Evolutionary conservation across 352 stramenopile species (phyloP).

Genomic region (Pythium aphanidermatum): DNA sequence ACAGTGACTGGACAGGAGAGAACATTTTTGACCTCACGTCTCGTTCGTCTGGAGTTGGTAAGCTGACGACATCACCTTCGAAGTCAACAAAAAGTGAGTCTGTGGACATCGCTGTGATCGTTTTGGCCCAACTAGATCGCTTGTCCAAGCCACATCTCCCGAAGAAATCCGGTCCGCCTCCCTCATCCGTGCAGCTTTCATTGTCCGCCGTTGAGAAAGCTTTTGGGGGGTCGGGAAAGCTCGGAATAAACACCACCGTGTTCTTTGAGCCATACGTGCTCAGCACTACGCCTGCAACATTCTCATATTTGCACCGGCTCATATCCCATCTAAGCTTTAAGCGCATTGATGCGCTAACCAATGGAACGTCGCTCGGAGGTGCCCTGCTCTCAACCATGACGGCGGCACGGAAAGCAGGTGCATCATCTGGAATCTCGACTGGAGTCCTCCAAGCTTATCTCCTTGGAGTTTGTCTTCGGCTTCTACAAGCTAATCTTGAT

Average conservation of each 20-base stretch:
- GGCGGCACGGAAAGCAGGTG: no score
- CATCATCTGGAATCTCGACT: background rate
- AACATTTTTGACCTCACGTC: background rate
- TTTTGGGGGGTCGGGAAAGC: no score
- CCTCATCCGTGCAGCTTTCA: background rate
- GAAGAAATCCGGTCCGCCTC: slow-evolving; percentile 19
- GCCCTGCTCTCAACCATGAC: no score
- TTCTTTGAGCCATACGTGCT: slow-evolving; percentile 4
- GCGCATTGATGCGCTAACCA: background rate
- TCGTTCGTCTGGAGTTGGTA: no score
- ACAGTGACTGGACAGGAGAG: background rate
- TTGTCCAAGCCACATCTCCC: slow-evolving; percentile 44
- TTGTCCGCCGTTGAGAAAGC: no score
- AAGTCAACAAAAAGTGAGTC: slow-evolving; percentile 13
- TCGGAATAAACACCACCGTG: background rate
- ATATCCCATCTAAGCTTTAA: slow-evolving; percentile 25
- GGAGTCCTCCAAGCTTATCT: slow-evolving; percentile 47
- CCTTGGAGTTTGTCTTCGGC: slow-evolving; percentile 51
- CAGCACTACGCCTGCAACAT: slow-evolving; percentile 20
- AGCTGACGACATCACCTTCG: background rate
- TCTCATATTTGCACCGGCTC: slow-evolving; percentile 31
- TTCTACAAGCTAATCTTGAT: slow-evolving; percentile 73
- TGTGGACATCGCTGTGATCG: slow-evolving; percentile 36
- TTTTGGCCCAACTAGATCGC: slow-evolving; percentile 79
- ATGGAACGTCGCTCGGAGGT: no score